These are phyloP conservation scores for Colletotrichum lindemuthianum DNA, from an alignment of 2,329 filamentous ascomycete species.

Conservation along the genomic window DNA sequence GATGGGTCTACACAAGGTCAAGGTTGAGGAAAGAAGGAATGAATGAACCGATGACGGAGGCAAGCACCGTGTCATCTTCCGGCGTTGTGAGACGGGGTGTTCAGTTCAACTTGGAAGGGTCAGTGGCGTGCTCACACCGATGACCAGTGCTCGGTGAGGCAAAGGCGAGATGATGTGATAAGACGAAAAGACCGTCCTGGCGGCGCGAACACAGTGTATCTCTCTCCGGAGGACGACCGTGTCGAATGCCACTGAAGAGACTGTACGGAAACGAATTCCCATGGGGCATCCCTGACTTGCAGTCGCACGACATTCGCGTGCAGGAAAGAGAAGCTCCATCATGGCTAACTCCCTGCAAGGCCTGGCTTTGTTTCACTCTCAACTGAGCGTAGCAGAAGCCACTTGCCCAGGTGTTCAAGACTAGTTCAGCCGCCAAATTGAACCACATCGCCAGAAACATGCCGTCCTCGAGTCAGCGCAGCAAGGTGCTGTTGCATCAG, in stretches of 20 bases:
- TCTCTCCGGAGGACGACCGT: neutral
- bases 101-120: no score
- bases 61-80: slow-evolving; percentile 13
- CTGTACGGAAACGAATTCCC: slow-evolving; percentile 14
- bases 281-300: neutral
- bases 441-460: slow-evolving; percentile 2
- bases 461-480: slow-evolving; percentile 17
- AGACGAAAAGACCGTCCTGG: slow-evolving; percentile 6
- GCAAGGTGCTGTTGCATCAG: neutral
- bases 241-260: neutral
- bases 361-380: slow-evolving; percentile 19
- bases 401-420: no score
- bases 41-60: neutral
- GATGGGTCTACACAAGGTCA: neutral
- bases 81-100: slow-evolving; percentile 13
- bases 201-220: slow-evolving; percentile 26
- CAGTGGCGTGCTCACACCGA: neutral
- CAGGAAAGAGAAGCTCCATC: slow-evolving; percentile 15
- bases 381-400: neutral
- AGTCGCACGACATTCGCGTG: slow-evolving; percentile 29
- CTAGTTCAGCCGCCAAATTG: slow-evolving; percentile 6
- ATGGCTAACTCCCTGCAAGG: slow-evolving; percentile 6
- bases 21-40: neutral
- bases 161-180: slow-evolving; percentile 15
- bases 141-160: slow-evolving; percentile 11